Evolutionary conservation across 2,329 filamentous ascomycete genomes (phyloP), one percentile per base, ranked within the genome.

Genomic region (Fusarium sp.): DNA sequence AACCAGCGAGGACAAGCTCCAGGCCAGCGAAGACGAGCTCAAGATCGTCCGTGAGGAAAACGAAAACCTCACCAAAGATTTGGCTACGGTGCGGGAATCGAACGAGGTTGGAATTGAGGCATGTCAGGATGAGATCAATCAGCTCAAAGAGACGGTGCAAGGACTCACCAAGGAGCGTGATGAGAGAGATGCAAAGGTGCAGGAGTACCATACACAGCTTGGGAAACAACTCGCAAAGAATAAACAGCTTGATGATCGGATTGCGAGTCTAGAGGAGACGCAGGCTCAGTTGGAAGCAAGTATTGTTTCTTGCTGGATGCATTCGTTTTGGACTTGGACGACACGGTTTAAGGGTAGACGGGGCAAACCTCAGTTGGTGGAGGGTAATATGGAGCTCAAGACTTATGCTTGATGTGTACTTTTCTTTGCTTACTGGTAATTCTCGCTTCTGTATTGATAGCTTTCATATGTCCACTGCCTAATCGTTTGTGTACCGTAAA

Each of bases 251-350:
- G 40, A 40, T 7, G 1, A 16, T 5, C 59, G 37, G 0, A n/a
- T 22, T 2, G 40, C 20, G 0, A 22, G 29, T 3, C 18, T 70
- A 1, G 65, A 66, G 7, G 6, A 6, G 4, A 18, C 13, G 1
- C 22, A 24, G 4, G 16, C 22, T 42, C 10, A 13, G 14, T 9
- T 70, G 1, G 29, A 69, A 24, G 35, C 29, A 5, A 64, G 42
- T 9, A 42, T 70, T 6, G 10, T 27, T 2, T 31, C 22, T 4
- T 70, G 67, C 20, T 64, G 65, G 59, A 20, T 56, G 11, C 65
- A 69, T 22, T 35, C 35, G 0, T 38, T 70, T 3, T 18, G 59
- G 52, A n/a, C 14, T 0, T 64, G 65, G 67, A 34, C 56, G 4
- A 11, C 40, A 1, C n/a, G 16, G 2, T 6, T 35, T 20, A 16